Conservation (phyloP, 352 stramenopile genomes). For the Pilasporangium apinafurcum region DNA sequence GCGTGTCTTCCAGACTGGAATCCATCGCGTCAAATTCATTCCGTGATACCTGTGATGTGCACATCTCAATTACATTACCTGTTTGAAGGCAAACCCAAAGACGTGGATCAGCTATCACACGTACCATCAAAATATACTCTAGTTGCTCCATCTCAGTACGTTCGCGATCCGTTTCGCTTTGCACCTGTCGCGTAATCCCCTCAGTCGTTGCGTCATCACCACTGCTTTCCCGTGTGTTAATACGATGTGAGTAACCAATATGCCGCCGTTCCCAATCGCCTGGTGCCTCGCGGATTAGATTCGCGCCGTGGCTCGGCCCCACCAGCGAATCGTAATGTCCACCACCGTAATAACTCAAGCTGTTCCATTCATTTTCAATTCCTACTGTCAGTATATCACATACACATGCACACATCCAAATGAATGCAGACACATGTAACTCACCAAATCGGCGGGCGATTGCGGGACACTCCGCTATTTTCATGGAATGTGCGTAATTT, state of each 20-base stretch:
- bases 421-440: background rate
- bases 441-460: constrained; percentile 64
- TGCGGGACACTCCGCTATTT: constrained; percentile 41
- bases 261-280: constrained; percentile 64
- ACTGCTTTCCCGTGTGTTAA: constrained; percentile 48
- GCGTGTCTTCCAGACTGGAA: constrained; percentile 67
- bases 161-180: constrained; percentile 29
- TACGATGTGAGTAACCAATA: constrained; percentile 59
- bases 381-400: background rate
- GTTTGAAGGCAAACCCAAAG: background rate
- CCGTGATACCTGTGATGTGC: constrained; percentile 37
- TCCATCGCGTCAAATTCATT: constrained; percentile 76
- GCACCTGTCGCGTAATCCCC: constrained; percentile 19
- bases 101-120: background rate
- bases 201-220: constrained; percentile 8
- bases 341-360: constrained; percentile 89
- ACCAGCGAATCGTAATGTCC: constrained; percentile 90
- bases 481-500: constrained; percentile 89
- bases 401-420: background rate
- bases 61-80: background rate
- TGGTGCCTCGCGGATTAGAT: constrained; percentile 51
- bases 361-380: too few species aligned
- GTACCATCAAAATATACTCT: constrained; percentile 62
- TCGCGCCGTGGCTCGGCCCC: constrained; percentile 34
- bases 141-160: constrained; percentile 65